Evolutionary conservation across 139 green algal genomes (phyloP).

Genomic region (Penium margaritaceum): DNA sequence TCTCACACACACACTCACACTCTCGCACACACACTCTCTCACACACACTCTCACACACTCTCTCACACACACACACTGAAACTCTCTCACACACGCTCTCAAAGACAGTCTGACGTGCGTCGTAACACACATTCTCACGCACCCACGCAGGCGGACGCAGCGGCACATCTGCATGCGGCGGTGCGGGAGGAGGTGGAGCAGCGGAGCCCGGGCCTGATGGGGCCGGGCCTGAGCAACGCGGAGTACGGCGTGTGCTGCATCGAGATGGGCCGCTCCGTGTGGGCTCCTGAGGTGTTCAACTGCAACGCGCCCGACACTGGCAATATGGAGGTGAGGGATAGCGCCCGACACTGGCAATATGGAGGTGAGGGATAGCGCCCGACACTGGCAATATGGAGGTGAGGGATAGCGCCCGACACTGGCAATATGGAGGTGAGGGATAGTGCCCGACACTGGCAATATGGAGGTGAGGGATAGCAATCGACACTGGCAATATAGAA

Average conservation of each 20-base stretch:
- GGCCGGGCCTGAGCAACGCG: slow-evolving; percentile 74
- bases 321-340: slow-evolving; percentile 88
- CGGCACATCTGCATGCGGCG: background rate
- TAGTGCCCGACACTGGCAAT: background rate
- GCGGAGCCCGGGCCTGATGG: slow-evolving; percentile 28
- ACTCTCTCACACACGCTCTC: background rate
- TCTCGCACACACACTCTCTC: background rate
- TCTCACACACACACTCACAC: too few species aligned
- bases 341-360: background rate
- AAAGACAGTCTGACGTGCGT: background rate
- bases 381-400: background rate
- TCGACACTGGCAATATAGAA: background rate
- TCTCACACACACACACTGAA: too few species aligned
- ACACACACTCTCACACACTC: background rate
- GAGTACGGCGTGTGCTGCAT: slow-evolving; percentile 73
- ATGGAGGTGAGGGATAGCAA: too few species aligned
- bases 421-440: slow-evolving; percentile 93
- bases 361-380: background rate
- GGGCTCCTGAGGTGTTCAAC: slow-evolving; percentile 94
- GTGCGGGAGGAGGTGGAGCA: background rate
- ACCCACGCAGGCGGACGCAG: background rate
- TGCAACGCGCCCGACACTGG: slow-evolving; percentile 93
- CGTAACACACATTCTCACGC: background rate
- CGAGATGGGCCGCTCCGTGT: slow-evolving; percentile 65
- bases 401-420: slow-evolving; percentile 61